phyloP scores from a whole-genome alignment of 805 yeast species.

The Candida khao-thaluensis region DNA sequence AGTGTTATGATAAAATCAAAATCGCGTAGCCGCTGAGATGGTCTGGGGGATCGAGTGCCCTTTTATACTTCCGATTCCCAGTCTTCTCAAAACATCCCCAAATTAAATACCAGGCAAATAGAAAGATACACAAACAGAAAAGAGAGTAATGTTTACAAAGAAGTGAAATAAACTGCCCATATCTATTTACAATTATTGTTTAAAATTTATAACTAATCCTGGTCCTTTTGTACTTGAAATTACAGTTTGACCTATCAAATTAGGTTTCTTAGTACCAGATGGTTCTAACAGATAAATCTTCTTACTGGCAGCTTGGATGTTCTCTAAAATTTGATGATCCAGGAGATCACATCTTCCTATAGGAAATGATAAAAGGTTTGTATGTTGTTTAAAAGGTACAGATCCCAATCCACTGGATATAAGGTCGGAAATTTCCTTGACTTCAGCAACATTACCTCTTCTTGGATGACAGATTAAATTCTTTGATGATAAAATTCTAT shows the following conservation, averaged over 20 bases:
- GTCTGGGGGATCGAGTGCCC: too few species aligned
- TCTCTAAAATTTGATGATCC: constrained; percentile 71
- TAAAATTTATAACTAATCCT: constrained; percentile 59
- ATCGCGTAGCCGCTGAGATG: too few species aligned
- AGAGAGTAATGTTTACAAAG: too few species aligned
- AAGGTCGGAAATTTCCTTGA: constrained; percentile 56
- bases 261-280: constrained; percentile 67
- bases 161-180: background rate
- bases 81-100: too few species aligned
- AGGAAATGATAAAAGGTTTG: constrained; percentile 58
- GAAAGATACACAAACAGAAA: too few species aligned
- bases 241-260: constrained; percentile 65
- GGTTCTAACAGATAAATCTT: constrained; percentile 56
- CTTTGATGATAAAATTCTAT: constrained; percentile 81
- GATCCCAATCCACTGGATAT: constrained; percentile 62
- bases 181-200: constrained; percentile 13
- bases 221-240: constrained; percentile 78
- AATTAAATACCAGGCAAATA: too few species aligned
- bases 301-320: constrained; percentile 63
- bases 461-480: constrained; percentile 87
- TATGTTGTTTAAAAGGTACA: constrained; percentile 75
- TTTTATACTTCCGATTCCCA: too few species aligned
- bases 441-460: constrained; percentile 69
- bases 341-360: constrained; percentile 76
- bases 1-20: too few species aligned